Percentiles rank a stretch among this genome's conserved stretches.
phyloP scores from a whole-genome alignment of 1,139 yeast species.

The Taphrina confusa region DNA sequence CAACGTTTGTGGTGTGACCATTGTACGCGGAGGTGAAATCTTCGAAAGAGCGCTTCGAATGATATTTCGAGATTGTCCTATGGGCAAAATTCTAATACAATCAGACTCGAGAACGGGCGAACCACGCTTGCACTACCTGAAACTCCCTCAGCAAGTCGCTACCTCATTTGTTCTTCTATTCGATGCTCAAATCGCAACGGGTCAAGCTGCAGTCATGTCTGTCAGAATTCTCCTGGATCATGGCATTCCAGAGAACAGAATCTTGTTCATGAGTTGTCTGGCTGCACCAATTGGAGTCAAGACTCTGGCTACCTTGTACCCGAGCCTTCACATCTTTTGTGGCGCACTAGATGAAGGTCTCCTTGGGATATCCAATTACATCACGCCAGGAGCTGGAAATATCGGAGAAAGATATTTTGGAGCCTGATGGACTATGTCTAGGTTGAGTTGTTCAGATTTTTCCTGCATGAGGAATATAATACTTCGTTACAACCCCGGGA shows the following conservation, averaged over 20 bases:
- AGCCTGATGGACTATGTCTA: not conserved
- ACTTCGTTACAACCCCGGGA: no score
- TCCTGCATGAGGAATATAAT: no score
- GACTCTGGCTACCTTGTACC: constrained; percentile 72
- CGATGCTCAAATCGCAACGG: constrained; percentile 87
- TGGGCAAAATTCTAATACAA: constrained; percentile 84
- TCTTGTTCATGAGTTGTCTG: constrained; percentile 67
- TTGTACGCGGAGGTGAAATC: constrained; percentile 90
- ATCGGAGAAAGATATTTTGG: constrained; percentile 37
- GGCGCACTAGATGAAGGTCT: constrained; percentile 56
- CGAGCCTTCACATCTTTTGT: constrained; percentile 64
- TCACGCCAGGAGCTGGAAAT: constrained; percentile 36
- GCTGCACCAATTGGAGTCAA: constrained; percentile 80
- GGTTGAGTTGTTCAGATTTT: no score
- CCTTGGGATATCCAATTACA: constrained; percentile 25
- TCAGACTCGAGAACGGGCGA: constrained; percentile 88
- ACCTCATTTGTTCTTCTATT: constrained; percentile 57
- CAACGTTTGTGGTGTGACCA: constrained; percentile 67
- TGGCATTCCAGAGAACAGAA: constrained; percentile 62
- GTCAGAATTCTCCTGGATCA: constrained; percentile 84
- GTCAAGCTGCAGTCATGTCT: constrained; percentile 95
- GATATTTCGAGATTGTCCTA: constrained; percentile 71
- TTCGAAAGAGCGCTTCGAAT: constrained; percentile 75
- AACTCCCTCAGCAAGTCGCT: constrained; percentile 53
- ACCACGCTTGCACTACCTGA: constrained; percentile 81